Evolutionary conservation across 1,284 basidiomycete species (phyloP).

Genomic region (Salmacisia buchloeana): DNA sequence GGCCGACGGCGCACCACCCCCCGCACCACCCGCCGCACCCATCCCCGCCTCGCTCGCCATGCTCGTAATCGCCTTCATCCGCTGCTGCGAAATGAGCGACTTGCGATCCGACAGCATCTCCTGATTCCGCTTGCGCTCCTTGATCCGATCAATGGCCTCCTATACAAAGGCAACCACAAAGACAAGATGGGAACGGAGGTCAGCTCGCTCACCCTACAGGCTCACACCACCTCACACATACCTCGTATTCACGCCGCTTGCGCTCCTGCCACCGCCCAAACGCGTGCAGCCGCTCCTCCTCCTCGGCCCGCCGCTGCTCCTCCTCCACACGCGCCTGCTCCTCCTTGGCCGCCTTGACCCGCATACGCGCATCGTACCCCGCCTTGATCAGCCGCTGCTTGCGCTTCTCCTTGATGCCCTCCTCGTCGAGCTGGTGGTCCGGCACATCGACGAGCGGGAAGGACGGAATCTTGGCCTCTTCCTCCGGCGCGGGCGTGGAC

Average conservation of each 20-base stretch:
- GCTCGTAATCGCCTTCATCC: conserved; percentile 95
- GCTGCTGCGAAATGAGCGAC: conserved; percentile 85
- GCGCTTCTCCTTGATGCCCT: conserved; percentile 87
- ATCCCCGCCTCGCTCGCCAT: conserved; percentile 64
- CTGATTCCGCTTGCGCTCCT: conserved; percentile 72
- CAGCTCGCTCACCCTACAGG: too few relatives aligned
- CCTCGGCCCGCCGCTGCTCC: conserved; percentile 71
- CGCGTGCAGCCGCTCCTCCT: conserved; percentile 62
- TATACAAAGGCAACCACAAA: conserved; percentile 43
- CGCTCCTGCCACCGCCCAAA: conserved; percentile 35
- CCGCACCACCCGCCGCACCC: conserved; percentile 50
- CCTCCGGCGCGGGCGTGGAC: conserved; percentile 64
- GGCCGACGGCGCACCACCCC: conserved; percentile 64
- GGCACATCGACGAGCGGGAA: conserved; percentile 87
- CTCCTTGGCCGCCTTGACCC: conserved; percentile 75
- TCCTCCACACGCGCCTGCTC: conserved; percentile 61
- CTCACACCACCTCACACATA: too few relatives aligned
- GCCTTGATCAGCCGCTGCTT: conserved; percentile 90
- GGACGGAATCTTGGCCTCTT: conserved; percentile 66
- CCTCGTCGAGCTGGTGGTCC: conserved; percentile 89
- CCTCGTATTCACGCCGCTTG: conserved; percentile 37
- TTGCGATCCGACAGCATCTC: conserved; percentile 85
- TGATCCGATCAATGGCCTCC: conserved; percentile 76
- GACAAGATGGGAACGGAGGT: neutral
- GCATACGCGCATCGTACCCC: conserved; percentile 83